A percentile compares a stretch with the other conserved stretches of the same genome.
Conservation (phyloP, 2,329 filamentous ascomycete genomes). For the Aureobasidium pullulans region DNA sequence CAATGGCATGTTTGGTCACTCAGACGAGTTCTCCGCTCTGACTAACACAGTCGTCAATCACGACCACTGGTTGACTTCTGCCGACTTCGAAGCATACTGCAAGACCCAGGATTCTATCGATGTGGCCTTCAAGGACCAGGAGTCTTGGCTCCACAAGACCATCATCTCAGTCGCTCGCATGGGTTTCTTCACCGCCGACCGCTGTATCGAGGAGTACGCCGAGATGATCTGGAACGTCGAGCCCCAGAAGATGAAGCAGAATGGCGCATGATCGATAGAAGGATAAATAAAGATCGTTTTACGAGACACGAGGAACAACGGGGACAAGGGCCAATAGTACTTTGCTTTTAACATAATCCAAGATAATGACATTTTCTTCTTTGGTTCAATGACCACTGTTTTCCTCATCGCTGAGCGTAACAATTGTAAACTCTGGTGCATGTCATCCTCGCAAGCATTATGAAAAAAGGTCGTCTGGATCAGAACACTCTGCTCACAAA, state of each 20-base stretch:
- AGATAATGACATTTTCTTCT: neutral
- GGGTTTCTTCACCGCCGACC: conserved; percentile 95
- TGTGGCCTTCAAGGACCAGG: conserved; percentile 82
- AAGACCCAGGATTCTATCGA: conserved; percentile 88
- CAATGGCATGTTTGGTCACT: conserved; percentile 71
- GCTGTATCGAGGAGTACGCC: conserved; percentile 95
- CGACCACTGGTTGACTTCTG: conserved; percentile 95
- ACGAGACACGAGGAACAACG: neutral
- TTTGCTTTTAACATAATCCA: neutral
- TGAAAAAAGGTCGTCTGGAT: too few relatives aligned
- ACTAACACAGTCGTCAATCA: conserved; percentile 82
- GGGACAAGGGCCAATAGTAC: neutral
- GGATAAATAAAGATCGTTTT: neutral
- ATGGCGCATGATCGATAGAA: conserved; percentile 10
- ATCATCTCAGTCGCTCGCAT: conserved; percentile 85
- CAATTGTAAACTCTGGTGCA: too few relatives aligned
- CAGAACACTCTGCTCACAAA: too few relatives aligned
- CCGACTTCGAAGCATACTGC: conserved; percentile 94
- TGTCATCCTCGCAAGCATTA: too few relatives aligned
- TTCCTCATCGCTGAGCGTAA: too few relatives aligned
- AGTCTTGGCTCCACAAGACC: conserved; percentile 84
- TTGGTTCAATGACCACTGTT: neutral
- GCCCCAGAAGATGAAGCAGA: conserved; percentile 49
- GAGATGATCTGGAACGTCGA: conserved; percentile 97
- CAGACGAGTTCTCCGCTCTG: conserved; percentile 71